These are phyloP conservation scores for Pythium dissimile DNA, from an alignment of 352 stramenopile genomes.

Conservation along the genomic window DNA sequence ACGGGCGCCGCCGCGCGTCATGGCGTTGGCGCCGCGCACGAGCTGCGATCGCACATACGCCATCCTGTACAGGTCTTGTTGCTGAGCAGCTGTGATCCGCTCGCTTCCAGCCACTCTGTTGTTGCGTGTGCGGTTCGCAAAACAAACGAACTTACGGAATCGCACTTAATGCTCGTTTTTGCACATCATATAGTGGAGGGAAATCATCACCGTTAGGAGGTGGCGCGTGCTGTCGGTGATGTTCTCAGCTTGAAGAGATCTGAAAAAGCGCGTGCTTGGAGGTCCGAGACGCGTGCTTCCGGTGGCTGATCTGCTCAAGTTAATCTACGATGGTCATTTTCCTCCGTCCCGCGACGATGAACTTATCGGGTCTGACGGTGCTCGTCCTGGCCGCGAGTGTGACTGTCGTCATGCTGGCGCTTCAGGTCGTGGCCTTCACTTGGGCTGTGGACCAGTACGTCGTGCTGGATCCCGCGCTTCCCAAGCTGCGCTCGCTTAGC, in stretches of 20 bases:
- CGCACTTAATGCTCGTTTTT: not conserved
- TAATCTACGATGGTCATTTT: not conserved
- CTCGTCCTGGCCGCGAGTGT: conserved; percentile 32
- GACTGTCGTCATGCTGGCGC: conserved; percentile 40
- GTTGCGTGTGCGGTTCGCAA: too few species aligned
- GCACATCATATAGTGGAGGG: conserved; percentile 9
- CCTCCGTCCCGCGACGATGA: conserved; percentile 1
- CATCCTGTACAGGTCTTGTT: conserved; percentile 37
- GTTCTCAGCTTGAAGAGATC: conserved; percentile 21
- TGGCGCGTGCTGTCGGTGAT: not conserved
- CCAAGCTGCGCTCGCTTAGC: not conserved
- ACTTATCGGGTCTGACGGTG: conserved; percentile 23
- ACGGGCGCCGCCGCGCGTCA: conserved; percentile 61
- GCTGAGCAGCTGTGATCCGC: conserved; percentile 5
- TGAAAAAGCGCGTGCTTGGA: too few species aligned
- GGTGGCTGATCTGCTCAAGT: not conserved
- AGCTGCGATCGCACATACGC: conserved; percentile 59
- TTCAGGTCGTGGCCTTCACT: conserved; percentile 49
- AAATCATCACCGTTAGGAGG: not conserved
- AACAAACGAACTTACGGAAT: conserved; percentile 7
- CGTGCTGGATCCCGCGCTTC: conserved; percentile 12
- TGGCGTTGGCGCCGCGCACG: conserved; percentile 45
- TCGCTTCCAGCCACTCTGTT: conserved; percentile 32
- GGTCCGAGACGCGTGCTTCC: too few species aligned
- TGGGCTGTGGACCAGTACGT: conserved; percentile 17